Evolutionary conservation across 2,329 filamentous ascomycete genomes (phyloP), one percentile per base, ranked within the genome.

Genomic region (Lizonia empirigonia): DNA sequence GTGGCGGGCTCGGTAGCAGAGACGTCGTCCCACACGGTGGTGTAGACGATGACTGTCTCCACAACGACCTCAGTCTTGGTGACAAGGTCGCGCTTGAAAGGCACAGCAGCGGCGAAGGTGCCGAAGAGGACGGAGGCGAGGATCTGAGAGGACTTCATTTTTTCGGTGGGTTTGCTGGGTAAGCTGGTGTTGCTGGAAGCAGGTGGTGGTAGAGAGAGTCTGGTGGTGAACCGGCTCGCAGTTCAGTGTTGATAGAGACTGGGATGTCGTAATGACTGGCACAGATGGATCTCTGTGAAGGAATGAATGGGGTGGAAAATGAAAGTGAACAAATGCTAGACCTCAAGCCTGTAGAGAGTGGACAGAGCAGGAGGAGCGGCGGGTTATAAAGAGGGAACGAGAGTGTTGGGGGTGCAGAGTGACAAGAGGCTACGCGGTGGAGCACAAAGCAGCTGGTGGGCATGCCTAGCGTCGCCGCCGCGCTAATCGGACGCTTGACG

Each of bases 261-360:
- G 49, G 23, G n/a, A 48, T 65, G 63, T 65, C 58, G 63, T 61
- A 69, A 59, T 58, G 69, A 70, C 62, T 57, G 65, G 30, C 38
- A 29, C 63, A 71, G 69, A 71, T 70, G 46, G 59, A 69, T 69
- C 69, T 71, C 70, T 46, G 53, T 32, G 53, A 58, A 53, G 36
- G 59, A 64, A 60, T 58, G 59, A 46, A 54, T 24, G 37, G 8
- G 30, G 23, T 59, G 59, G 53, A 40, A 58, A 71, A 71, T 51
- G 64, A 63, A 69, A 59, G 58, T 59, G 61, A 55, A 58, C 45
- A 63, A 63, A 49, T 58, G 49, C 49, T 68, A 71, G 67, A 68
- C 70, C 55, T 72, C 70, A 71, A 72, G 70, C 68, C 69, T 72
- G 69, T 69, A 72, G 55, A 71, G 68, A 71, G 66, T 68, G 68